Conservation (phyloP, 495 filamentous ascomycete genomes). For the Glarea lozoyensis region DNA sequence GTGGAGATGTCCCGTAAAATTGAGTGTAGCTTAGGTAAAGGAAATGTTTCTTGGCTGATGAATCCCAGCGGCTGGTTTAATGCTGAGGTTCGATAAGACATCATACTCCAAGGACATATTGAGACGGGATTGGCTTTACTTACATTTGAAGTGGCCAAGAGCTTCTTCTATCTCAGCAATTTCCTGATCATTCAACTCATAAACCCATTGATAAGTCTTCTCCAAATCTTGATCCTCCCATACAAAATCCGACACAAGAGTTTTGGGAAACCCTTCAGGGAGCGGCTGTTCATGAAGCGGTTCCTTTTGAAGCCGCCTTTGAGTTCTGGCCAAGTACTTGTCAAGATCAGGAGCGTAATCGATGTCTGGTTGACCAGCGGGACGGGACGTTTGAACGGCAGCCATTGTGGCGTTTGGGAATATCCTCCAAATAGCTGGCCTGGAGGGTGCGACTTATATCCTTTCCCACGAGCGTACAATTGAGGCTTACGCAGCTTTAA, state of each 20-base stretch:
- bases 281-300: conserved; percentile 28
- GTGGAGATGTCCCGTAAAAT: conserved; percentile 40
- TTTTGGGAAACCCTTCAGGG: conserved; percentile 44
- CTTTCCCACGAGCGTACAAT: no score
- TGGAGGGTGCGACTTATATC: no score
- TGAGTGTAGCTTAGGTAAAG: conserved; percentile 39
- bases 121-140: background rate
- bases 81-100: conserved; percentile 18
- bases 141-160: conserved; percentile 46
- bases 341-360: conserved; percentile 45
- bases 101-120: background rate
- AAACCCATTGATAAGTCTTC: conserved; percentile 42
- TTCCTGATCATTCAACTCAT: conserved; percentile 35
- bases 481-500: no score
- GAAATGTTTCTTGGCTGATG: conserved; percentile 46
- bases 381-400: no score
- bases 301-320: conserved; percentile 34
- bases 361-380: conserved; percentile 53
- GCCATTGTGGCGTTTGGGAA: no score
- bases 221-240: conserved; percentile 49
- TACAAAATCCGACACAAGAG: conserved; percentile 37
- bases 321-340: conserved; percentile 45
- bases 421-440: no score
- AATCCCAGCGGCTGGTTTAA: conserved; percentile 36
- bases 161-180: conserved; percentile 48